Evolutionary conservation across 148 eudicot genomes (phyloP), one percentile per base, ranked within the genome.

Genomic region (Spergularia marina): DNA sequence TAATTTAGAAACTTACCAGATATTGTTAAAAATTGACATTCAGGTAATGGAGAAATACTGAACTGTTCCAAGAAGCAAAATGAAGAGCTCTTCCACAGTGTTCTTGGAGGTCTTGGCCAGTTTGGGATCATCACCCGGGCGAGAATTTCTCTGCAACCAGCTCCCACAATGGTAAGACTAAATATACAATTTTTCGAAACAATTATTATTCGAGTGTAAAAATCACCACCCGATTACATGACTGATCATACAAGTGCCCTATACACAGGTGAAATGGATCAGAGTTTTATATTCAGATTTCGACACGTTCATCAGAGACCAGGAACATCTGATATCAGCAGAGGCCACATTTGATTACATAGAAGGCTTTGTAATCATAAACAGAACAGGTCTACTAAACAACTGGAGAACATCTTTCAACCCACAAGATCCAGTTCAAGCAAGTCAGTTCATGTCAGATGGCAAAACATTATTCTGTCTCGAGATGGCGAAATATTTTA

Each of bases 61-160:
- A 84, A 36, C 49, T 93, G 96, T 74, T 89, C 96, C 41, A 82
- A 84, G 79, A 80, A 86, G 68, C 83, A 87, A 78, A 91, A 93
- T 74, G 74, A 86, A 30, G 96, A 93, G 80, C 87, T 91, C 60
- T 93, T 93, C 76, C 79, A 85, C 71, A 76, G 84, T 74, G 92
- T 93, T 54, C 91, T 93, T 10, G 98, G 98, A 57, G 98, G 98
- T 60, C 91, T 93, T 68, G 98, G 98, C 7, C 98, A 93, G 82
- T 91, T 91, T 65, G 98, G 98, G 5, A 78, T 93, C 82, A 93
- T 93, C 13, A 93, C 98, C 2, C 76, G 87, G 53, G 98, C 96
- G 44, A 82, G 91, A 81, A 91, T 93, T 65, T 80, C 94, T 51
- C 84, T 93, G 17, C 85, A 89, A 72, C 86, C 87, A 14, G 93